Evolutionary conservation across 2,329 filamentous ascomycete species (phyloP).

Genomic region (Drechslerella coelobrocha): DNA sequence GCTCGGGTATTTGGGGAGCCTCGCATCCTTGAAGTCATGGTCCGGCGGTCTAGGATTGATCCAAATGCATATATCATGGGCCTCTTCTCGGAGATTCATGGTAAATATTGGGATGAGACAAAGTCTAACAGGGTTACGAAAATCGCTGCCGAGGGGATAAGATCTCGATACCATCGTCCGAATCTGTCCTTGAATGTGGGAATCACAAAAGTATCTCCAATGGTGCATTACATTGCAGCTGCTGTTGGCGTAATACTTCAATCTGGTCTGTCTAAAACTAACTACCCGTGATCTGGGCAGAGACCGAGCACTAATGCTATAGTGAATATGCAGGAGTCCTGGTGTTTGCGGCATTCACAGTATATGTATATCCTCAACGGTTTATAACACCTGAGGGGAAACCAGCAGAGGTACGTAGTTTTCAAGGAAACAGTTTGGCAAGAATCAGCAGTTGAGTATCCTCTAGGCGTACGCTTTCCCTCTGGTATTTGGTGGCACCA

Average conservation of each 20-base stretch:
- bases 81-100: slow-evolving; percentile 19
- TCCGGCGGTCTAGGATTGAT: slow-evolving; percentile 6
- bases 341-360: slow-evolving; percentile 22
- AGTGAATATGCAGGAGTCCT: slow-evolving; percentile 2
- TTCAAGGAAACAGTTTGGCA: background rate
- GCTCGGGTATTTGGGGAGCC: slow-evolving; percentile 19
- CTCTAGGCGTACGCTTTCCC: slow-evolving; percentile 55
- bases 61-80: slow-evolving; percentile 9
- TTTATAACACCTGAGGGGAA: slow-evolving; percentile 7
- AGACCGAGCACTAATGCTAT: background rate
- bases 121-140: background rate
- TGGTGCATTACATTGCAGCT: slow-evolving; percentile 28
- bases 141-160: slow-evolving; percentile 18
- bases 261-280: slow-evolving; percentile 5
- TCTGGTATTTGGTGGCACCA: slow-evolving; percentile 54
- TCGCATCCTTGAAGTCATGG: slow-evolving; percentile 32
- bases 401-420: slow-evolving; percentile 9
- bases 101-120: slow-evolving; percentile 31
- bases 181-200: slow-evolving; percentile 49
- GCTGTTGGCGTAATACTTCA: slow-evolving; percentile 22
- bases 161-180: slow-evolving; percentile 34
- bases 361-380: slow-evolving; percentile 5
- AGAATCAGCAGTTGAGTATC: background rate
- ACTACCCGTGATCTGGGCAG: background rate
- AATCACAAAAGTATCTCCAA: slow-evolving; percentile 22